These are phyloP conservation scores for Lipomyces spencermartinsiae DNA, from an alignment of 805 yeast genomes.

Conservation along the genomic window DNA sequence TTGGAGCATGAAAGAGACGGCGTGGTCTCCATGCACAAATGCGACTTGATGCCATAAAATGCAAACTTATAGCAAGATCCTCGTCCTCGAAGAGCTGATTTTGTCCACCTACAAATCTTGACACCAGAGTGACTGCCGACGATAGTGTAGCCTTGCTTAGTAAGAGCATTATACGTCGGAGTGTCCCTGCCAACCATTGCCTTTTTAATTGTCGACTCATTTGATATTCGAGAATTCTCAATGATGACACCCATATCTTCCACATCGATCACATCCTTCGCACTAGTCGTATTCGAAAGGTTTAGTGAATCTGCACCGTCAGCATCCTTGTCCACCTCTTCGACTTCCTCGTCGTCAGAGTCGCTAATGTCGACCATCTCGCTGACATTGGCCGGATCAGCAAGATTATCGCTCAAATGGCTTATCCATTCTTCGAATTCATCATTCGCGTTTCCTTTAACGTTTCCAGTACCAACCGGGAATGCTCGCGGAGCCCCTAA, in stretches of 20 bases:
- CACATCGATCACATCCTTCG: constrained; percentile 69
- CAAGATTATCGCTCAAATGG: constrained; percentile 62
- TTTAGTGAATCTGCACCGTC: constrained; percentile 31
- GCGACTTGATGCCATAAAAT: constrained; percentile 87
- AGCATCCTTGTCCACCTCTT: constrained; percentile 42
- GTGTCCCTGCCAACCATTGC: constrained; percentile 90
- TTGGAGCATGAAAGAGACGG: constrained; percentile 93
- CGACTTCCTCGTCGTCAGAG: constrained; percentile 55
- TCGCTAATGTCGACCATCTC: constrained; percentile 64
- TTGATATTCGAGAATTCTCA: constrained; percentile 40
- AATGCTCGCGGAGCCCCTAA: constrained; percentile 85
- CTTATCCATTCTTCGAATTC: constrained; percentile 72
- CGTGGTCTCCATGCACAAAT: constrained; percentile 94
- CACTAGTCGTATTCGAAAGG: constrained; percentile 43
- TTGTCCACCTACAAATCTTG: constrained; percentile 95
- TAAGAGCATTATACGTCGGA: constrained; percentile 84
- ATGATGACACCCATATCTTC: constrained; percentile 83
- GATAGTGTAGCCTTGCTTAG: constrained; percentile 91
- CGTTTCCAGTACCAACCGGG: constrained; percentile 84
- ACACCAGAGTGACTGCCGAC: constrained; percentile 96
- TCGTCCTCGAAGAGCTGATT: constrained; percentile 89
- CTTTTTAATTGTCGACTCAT: constrained; percentile 53
- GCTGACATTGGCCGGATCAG: constrained; percentile 66
- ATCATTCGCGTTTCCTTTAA: constrained; percentile 63
- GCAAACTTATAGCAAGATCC: constrained; percentile 95